A percentile compares a stretch with the other conserved stretches of the same genome.
phyloP scores from a whole-genome alignment of 169 alveolate species.

The Plasmodium chabaudi region DNA sequence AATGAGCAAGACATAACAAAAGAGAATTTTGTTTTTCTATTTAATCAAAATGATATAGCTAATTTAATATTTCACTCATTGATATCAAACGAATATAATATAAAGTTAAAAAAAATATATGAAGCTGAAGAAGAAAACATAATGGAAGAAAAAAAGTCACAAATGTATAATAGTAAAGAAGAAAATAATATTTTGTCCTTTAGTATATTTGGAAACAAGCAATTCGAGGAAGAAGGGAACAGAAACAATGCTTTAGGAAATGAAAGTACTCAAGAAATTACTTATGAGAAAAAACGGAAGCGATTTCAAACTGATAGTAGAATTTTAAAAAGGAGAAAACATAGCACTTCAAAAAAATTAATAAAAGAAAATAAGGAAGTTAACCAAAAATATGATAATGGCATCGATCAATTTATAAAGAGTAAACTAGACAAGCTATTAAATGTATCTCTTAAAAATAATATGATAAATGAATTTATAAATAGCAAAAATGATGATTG shows the following conservation, averaged over 20 bases:
- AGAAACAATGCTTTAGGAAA: neutral
- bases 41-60: slow-evolving; percentile 6
- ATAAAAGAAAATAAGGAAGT: neutral
- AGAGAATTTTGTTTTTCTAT: neutral
- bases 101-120: slow-evolving; percentile 8
- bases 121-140: slow-evolving; percentile 31
- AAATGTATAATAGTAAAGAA: slow-evolving; percentile 29
- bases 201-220: too few relatives aligned
- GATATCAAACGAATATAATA: slow-evolving; percentile 38
- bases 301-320: neutral
- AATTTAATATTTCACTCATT: slow-evolving; percentile 15
- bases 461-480: slow-evolving; percentile 10
- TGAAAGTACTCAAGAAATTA: too few relatives aligned
- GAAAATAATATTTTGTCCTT: neutral
- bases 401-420: slow-evolving; percentile 33
- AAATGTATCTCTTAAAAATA: slow-evolving; percentile 1
- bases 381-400: neutral
- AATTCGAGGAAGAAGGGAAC: neutral
- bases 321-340: neutral
- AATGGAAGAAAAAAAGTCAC: slow-evolving; percentile 2
- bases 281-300: neutral
- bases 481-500: slow-evolving; percentile 50
- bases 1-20: neutral
- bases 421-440: slow-evolving; percentile 13
- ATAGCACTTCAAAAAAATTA: neutral